Conservation (phyloP, 345 rosid genomes). For the Gossypium ekmanianum region DNA sequence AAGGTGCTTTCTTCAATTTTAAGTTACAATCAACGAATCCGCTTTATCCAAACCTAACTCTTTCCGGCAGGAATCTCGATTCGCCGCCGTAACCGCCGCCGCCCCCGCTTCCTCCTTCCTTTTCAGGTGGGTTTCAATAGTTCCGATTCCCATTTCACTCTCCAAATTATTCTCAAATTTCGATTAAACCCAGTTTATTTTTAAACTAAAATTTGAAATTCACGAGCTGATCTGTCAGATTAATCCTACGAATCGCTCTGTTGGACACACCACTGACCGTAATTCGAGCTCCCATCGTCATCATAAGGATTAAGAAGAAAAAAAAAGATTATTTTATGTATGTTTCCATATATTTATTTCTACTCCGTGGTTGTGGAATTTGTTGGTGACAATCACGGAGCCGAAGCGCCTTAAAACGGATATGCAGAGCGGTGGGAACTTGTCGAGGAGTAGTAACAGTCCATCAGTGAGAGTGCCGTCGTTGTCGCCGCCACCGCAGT, state of each 20-base stretch:
- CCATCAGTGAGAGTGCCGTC: slow-evolving; percentile 21
- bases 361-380: slow-evolving; percentile 23
- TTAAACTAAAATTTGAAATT: neutral
- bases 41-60: slow-evolving; percentile 2
- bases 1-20: neutral
- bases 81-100: neutral
- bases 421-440: slow-evolving; percentile 50
- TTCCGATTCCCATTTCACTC: neutral
- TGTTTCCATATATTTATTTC: slow-evolving; percentile 25
- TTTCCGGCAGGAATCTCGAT: slow-evolving; percentile 1
- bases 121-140: neutral
- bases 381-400: slow-evolving; percentile 19
- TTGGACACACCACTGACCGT: neutral
- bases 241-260: neutral
- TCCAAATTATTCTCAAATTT: neutral
- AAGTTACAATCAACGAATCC: neutral
- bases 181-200: neutral
- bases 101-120: neutral
- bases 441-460: slow-evolving; percentile 28
- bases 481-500: slow-evolving; percentile 27
- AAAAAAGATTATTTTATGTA: slow-evolving; percentile 8
- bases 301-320: neutral
- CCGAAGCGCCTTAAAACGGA: slow-evolving; percentile 21
- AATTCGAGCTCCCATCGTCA: neutral
- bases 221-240: slow-evolving; percentile 3